A percentile compares a stretch with the other conserved stretches of the same genome.
phyloP scores from a whole-genome alignment of 495 filamentous ascomycete species.

The Penicillium antarcticum region DNA sequence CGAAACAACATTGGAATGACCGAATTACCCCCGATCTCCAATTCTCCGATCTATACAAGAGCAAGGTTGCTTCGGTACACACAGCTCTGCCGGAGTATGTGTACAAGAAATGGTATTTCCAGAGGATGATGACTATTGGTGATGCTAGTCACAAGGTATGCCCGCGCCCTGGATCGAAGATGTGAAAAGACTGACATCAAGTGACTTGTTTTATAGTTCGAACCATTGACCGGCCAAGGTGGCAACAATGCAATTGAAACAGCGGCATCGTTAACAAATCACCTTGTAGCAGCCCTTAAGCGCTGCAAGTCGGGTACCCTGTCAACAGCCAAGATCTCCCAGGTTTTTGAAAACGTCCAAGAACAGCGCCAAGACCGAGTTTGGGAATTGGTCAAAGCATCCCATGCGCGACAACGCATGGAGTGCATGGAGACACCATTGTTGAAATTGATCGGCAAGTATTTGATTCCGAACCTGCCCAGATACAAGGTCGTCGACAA shows the following conservation, averaged over 20 bases:
- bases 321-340: conserved; percentile 7
- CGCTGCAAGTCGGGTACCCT: background rate
- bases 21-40: conserved; percentile 22
- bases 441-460: conserved; percentile 7
- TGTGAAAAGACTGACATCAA: background rate
- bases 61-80: conserved; percentile 8
- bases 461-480: conserved; percentile 3
- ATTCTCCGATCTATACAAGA: conserved; percentile 16
- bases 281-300: conserved; percentile 8
- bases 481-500: background rate
- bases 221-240: conserved; percentile 23
- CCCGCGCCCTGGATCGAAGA: background rate
- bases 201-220: conserved; percentile 7
- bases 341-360: conserved; percentile 12
- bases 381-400: conserved; percentile 6
- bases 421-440: conserved; percentile 16
- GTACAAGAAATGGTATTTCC: conserved; percentile 23
- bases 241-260: conserved; percentile 41
- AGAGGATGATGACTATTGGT: conserved; percentile 22
- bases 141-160: conserved; percentile 27
- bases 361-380: conserved; percentile 10
- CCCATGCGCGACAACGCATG: conserved; percentile 15
- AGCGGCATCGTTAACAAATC: conserved; percentile 34
- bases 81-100: conserved; percentile 20
- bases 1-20: conserved; percentile 23